Evolutionary conservation across 2,329 filamentous ascomycete species (phyloP).

Genomic region (Pseudopyrenochaeta lycopersici): DNA sequence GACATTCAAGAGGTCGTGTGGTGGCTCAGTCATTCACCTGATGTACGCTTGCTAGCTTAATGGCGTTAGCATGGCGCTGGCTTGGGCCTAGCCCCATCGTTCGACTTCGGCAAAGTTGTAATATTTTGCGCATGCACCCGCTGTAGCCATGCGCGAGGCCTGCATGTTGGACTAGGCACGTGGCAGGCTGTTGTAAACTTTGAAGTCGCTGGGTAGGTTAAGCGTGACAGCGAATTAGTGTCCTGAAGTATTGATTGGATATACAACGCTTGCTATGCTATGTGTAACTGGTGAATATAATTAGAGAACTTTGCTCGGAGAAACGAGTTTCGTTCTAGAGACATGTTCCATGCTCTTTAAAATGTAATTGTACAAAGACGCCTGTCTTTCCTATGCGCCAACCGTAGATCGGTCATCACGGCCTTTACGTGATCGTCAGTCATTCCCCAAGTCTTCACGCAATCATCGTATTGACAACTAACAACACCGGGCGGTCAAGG

Average conservation of each 20-base stretch:
- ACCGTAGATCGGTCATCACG: not conserved
- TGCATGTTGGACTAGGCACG: no score
- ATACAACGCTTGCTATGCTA: not conserved
- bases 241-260: no score
- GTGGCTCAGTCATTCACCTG: slow-evolving; percentile 13
- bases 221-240: no score
- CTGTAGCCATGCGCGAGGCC: not conserved
- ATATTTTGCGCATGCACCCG: not conserved
- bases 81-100: not conserved
- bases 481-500: not conserved
- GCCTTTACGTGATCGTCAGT: not conserved
- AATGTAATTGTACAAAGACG: not conserved
- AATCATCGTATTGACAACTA: not conserved
- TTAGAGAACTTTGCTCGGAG: no score
- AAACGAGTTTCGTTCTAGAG: no score
- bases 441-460: not conserved
- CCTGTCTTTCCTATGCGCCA: not conserved
- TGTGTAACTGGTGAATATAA: not conserved
- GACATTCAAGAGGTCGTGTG: slow-evolving; percentile 6
- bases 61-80: not conserved
- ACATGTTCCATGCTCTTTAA: not conserved
- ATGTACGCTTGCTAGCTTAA: slow-evolving; percentile 1
- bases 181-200: no score
- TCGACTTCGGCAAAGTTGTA: slow-evolving; percentile 10
- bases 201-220: no score